Conservation (phyloP, 2,329 filamentous ascomycete genomes). For the Cyclaneusma minus region DNA sequence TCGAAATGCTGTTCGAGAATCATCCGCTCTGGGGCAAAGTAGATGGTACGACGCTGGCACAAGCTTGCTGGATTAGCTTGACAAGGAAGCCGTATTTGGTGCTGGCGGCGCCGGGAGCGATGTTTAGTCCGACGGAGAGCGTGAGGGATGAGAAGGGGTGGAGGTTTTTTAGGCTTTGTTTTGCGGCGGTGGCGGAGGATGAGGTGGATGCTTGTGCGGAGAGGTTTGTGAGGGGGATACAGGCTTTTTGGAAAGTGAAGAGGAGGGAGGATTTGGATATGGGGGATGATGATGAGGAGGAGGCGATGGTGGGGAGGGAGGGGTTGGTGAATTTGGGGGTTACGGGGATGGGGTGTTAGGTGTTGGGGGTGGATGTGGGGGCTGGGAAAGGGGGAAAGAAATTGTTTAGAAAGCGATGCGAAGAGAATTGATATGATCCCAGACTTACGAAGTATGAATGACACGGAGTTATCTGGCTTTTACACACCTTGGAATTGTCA, state of each 20-base stretch:
- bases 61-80: slow-evolving; percentile 56
- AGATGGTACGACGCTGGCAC: slow-evolving; percentile 37
- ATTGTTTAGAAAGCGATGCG: no score
- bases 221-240: slow-evolving; percentile 52
- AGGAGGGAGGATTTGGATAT: slow-evolving; percentile 45
- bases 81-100: slow-evolving; percentile 55
- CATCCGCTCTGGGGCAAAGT: slow-evolving; percentile 53
- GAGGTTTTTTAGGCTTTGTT: slow-evolving; percentile 66
- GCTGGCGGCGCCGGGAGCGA: slow-evolving; percentile 52
- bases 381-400: no score
- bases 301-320: slow-evolving; percentile 8
- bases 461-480: no score
- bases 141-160: slow-evolving; percentile 44
- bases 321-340: no score
- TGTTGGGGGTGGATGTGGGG: no score
- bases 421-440: no score
- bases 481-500: no score
- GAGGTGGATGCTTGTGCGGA: slow-evolving; percentile 46
- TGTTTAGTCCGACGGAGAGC: slow-evolving; percentile 55
- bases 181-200: slow-evolving; percentile 66
- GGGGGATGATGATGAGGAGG: slow-evolving; percentile 3
- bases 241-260: slow-evolving; percentile 65
- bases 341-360: no score
- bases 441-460: no score
- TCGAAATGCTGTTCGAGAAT: slow-evolving; percentile 52